Percentiles rank a stretch among this genome's conserved stretches.
Conservation (phyloP, 2,329 filamentous ascomycete species). For the Aphanocladium album region DNA sequence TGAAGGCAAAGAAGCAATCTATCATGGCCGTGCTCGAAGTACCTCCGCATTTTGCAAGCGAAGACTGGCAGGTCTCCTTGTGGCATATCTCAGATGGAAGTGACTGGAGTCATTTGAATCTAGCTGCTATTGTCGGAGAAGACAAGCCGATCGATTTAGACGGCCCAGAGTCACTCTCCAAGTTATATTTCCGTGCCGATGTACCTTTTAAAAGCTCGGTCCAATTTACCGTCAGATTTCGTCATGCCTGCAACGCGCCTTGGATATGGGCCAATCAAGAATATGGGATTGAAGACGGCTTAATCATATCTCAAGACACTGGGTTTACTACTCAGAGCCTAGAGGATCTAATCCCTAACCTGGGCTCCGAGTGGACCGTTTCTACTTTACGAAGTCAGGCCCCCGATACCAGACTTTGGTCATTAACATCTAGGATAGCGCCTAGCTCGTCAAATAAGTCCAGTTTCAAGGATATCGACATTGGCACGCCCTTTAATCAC, state of each 20-base stretch:
- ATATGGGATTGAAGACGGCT: constrained; percentile 58
- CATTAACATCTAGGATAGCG: constrained; percentile 52
- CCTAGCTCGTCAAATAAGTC: constrained; percentile 55
- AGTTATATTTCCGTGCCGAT: constrained; percentile 50
- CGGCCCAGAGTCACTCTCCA: constrained; percentile 19
- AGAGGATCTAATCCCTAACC: constrained; percentile 49
- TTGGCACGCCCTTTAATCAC: constrained; percentile 59
- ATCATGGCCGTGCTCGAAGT: constrained; percentile 70
- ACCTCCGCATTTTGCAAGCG: constrained; percentile 45
- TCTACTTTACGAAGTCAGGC: constrained; percentile 57
- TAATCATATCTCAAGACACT: constrained; percentile 44
- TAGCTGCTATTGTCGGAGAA: constrained; percentile 25
- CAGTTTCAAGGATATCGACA: constrained; percentile 45
- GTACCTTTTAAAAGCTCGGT: constrained; percentile 45
- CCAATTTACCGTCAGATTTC: constrained; percentile 69
- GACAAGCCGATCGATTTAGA: constrained; percentile 45
- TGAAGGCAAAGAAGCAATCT: constrained; percentile 42
- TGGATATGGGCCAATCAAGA: constrained; percentile 71
- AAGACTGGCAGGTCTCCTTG: constrained; percentile 66
- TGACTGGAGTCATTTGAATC: constrained; percentile 49
- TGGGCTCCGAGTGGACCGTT: constrained; percentile 53
- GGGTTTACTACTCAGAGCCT: constrained; percentile 36
- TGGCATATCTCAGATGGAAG: constrained; percentile 62
- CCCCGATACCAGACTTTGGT: constrained; percentile 65
- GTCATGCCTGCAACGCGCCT: constrained; percentile 41